Percentiles rank a stretch among this genome's conserved stretches.
Conservation (phyloP, 2,329 filamentous ascomycete genomes). For the Colletotrichum eremochloae region DNA sequence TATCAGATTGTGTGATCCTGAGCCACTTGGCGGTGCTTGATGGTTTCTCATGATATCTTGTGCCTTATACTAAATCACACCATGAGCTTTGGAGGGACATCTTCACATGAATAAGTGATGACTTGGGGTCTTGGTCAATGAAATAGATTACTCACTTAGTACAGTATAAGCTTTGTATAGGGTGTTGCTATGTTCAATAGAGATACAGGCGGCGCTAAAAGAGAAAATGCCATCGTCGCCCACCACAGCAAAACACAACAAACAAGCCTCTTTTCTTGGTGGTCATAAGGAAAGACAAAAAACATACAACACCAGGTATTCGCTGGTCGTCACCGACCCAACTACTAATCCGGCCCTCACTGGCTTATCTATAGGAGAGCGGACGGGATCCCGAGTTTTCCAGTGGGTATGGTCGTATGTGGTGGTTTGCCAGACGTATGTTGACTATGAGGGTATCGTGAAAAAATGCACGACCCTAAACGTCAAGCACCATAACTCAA, state of each 20-base stretch:
- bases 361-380: conserved; percentile 16
- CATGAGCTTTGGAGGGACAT: neutral
- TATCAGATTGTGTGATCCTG: neutral
- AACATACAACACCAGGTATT: too few species aligned
- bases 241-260: too few species aligned
- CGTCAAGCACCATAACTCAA: neutral
- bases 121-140: too few species aligned
- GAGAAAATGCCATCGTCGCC: too few species aligned
- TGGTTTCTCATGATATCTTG: neutral
- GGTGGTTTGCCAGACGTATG: neutral
- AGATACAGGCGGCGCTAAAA: too few species aligned
- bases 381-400: conserved; percentile 36
- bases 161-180: too few species aligned
- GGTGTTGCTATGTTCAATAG: neutral
- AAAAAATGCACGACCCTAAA: too few species aligned
- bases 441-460: neutral
- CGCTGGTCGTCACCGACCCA: too few species aligned
- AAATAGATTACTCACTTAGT: too few species aligned
- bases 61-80: neutral
- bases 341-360: conserved; percentile 19
- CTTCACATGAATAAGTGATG: neutral
- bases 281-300: too few species aligned
- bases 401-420: conserved; percentile 36
- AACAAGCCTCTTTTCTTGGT: too few species aligned
- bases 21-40: neutral